Percentiles rank a stretch among this genome's conserved stretches.
Conservation (phyloP, 306 rosid genomes). For the Senna tora region DNA sequence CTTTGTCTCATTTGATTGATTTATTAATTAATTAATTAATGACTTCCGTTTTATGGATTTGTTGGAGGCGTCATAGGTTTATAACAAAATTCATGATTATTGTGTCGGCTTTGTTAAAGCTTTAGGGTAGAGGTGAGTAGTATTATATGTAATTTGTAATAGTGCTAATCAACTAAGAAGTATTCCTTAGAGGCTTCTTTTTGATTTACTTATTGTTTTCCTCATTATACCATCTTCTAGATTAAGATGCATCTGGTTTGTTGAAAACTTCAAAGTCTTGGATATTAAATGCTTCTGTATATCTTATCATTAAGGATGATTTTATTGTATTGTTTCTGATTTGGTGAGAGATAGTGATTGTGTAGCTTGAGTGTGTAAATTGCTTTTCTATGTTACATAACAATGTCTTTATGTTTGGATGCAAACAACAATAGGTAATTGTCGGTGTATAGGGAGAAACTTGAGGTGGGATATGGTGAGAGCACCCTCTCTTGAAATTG, state of each 20-base stretch:
- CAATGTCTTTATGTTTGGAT: too few relatives aligned
- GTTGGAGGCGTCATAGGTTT: background rate
- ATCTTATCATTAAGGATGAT: background rate
- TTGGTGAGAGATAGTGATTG: background rate
- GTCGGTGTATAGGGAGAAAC: conserved; percentile 51
- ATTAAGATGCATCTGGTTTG: background rate
- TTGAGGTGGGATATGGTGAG: conserved; percentile 68
- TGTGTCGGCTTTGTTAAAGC: background rate
- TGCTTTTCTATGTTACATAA: too few relatives aligned
- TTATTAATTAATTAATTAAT: too few relatives aligned
- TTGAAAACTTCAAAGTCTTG: background rate
- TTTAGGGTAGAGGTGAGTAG: background rate
- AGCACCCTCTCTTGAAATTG: conserved; percentile 55
- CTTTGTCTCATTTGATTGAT: too few relatives aligned
- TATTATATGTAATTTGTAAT: background rate
- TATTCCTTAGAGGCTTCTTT: background rate
- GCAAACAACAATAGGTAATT: conserved; percentile 60
- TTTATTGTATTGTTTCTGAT: background rate
- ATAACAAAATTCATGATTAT: background rate
- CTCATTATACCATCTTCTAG: background rate
- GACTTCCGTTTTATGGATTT: background rate
- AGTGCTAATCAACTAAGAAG: background rate
- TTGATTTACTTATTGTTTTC: background rate
- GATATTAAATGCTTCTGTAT: background rate
- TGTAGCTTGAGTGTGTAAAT: background rate